Conservation (phyloP, 768 basidiomycete genomes). For the Termitomyces sp. region DNA sequence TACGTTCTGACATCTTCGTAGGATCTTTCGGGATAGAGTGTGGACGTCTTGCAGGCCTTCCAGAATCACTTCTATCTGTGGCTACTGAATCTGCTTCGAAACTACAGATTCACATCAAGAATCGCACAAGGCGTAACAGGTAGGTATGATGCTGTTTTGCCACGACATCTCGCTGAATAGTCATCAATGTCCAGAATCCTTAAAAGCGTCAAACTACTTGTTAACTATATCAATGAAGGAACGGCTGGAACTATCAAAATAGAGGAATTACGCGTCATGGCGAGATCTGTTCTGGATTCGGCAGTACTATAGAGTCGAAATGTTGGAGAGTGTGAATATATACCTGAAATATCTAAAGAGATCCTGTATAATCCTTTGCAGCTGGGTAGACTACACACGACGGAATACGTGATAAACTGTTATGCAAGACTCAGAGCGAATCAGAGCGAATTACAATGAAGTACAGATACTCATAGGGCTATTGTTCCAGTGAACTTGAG, state of each 20-base stretch:
- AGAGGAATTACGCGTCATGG: constrained; percentile 8
- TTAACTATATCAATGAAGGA: not conserved
- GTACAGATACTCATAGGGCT: not conserved
- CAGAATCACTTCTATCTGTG: constrained; percentile 56
- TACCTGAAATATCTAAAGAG: constrained; percentile 1
- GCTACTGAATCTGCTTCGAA: constrained; percentile 51
- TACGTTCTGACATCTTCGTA: constrained; percentile 4
- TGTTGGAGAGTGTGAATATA: not conserved
- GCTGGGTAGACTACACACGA: not conserved
- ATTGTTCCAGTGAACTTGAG: not conserved
- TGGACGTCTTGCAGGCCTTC: constrained; percentile 80
- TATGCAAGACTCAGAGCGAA: not conserved
- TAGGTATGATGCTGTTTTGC: constrained; percentile 17
- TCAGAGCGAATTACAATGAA: not conserved
- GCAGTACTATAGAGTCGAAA: constrained; percentile 1
- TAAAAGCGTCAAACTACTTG: constrained; percentile 10
- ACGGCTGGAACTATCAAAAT: not conserved
- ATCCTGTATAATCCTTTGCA: not conserved
- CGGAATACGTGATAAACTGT: not conserved
- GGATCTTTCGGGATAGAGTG: constrained; percentile 94
- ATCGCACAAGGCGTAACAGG: constrained; percentile 46
- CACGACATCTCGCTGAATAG: not conserved
- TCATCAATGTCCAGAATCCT: constrained; percentile 1
- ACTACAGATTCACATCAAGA: constrained; percentile 50
- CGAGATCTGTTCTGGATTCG: constrained; percentile 9